These are phyloP conservation scores for Diutina rugosa DNA, from an alignment of 1,139 yeast species.

Conservation along the genomic window DNA sequence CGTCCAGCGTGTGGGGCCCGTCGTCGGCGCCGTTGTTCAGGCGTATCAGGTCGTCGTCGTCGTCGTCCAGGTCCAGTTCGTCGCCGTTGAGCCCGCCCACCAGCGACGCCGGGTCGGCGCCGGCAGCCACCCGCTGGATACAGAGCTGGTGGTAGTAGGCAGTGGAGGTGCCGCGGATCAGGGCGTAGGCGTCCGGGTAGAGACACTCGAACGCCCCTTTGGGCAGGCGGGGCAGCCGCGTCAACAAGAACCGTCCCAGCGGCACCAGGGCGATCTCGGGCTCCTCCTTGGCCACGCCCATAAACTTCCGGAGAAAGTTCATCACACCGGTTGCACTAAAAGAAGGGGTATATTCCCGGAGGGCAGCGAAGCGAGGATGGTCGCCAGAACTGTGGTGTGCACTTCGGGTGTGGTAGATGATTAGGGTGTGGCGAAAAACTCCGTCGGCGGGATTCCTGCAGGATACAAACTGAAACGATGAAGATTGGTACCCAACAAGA, in stretches of 20 bases:
- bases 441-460: background rate
- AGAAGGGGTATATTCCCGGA: too few species aligned
- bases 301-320: constrained; percentile 68
- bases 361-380: background rate
- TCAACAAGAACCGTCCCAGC: constrained; percentile 64
- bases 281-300: constrained; percentile 36
- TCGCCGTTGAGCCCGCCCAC: constrained; percentile 39
- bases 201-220: constrained; percentile 82
- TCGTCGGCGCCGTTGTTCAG: background rate
- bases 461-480: background rate
- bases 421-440: background rate
- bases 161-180: constrained; percentile 55
- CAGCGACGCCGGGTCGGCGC: constrained; percentile 32
- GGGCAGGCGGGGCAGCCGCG: constrained; percentile 68
- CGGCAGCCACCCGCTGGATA: constrained; percentile 36
- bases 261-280: constrained; percentile 67
- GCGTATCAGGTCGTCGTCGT: constrained; percentile 13
- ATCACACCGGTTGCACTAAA: constrained; percentile 16
- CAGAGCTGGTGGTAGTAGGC: constrained; percentile 61
- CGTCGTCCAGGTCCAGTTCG: constrained; percentile 38
- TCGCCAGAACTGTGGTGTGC: background rate
- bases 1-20: background rate
- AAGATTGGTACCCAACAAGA: background rate
- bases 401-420: background rate
- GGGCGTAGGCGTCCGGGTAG: constrained; percentile 60